Conservation (phyloP, 2,329 filamentous ascomycete species). For the Dothidotthia symphoricarpi region DNA sequence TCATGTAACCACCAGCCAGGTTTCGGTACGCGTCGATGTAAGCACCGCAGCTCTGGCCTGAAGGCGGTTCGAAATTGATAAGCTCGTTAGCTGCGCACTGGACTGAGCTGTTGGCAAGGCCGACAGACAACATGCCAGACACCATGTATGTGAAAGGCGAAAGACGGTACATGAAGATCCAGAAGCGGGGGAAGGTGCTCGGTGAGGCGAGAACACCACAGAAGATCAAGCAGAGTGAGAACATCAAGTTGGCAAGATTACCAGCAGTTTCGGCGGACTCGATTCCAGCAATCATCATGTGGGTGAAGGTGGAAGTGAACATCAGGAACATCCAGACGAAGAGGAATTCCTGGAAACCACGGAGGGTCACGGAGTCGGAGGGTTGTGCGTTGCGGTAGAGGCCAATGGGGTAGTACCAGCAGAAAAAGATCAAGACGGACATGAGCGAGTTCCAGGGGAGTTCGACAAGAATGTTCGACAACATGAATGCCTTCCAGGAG, state of each 20-base stretch:
- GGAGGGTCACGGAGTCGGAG: conserved; percentile 62
- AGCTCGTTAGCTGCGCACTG: conserved; percentile 47
- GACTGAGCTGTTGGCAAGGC: conserved; percentile 51
- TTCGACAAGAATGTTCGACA: conserved; percentile 80
- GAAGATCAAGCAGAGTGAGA: conserved; percentile 72
- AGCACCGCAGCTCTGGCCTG: conserved; percentile 38
- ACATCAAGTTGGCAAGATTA: conserved; percentile 73
- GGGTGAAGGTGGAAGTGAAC: conserved; percentile 78
- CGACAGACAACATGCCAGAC: conserved; percentile 47
- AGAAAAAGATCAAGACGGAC: conserved; percentile 73
- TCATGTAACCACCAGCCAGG: conserved; percentile 40
- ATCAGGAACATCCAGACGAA: conserved; percentile 73
- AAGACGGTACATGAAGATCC: conserved; percentile 74
- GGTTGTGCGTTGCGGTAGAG: conserved; percentile 67
- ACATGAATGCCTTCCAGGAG: conserved; percentile 80
- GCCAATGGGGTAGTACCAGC: conserved; percentile 84
- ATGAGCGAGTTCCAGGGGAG: conserved; percentile 80
- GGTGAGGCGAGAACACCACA: conserved; percentile 64
- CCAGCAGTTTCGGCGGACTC: conserved; percentile 72
- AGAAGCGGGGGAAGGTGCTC: conserved; percentile 62
- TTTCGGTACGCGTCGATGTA: conserved; percentile 47
- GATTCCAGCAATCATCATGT: conserved; percentile 73
- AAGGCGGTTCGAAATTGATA: conserved; percentile 39
- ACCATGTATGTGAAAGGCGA: conserved; percentile 65
- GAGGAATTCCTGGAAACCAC: conserved; percentile 76